Evolutionary conservation across 1,139 yeast genomes (phyloP).

Genomic region (Suhomyces anneliseae): DNA sequence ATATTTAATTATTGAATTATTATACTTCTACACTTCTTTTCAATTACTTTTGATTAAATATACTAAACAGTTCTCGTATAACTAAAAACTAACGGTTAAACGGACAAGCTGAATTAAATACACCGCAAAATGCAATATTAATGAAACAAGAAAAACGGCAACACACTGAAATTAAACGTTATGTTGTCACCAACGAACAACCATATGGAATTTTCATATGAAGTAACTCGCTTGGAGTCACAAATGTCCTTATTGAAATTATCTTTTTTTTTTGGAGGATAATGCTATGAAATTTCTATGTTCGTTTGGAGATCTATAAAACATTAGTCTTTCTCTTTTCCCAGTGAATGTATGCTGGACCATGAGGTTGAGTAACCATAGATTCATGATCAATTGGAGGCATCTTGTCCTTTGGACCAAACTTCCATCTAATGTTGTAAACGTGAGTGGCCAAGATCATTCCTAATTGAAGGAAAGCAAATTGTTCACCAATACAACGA

Average conservation of each 20-base stretch:
- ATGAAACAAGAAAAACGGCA: not conserved
- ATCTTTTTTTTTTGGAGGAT: too few relatives aligned
- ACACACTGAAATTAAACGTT: too few relatives aligned
- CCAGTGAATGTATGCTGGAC: conserved; percentile 80
- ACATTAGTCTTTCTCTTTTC: conserved; percentile 49
- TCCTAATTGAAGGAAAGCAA: conserved; percentile 93
- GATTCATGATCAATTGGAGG: conserved; percentile 85
- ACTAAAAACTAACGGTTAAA: not conserved
- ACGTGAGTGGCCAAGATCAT: conserved; percentile 76
- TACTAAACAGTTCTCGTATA: too few relatives aligned
- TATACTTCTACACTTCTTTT: too few relatives aligned
- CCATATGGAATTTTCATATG: too few relatives aligned
- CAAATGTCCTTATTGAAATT: too few relatives aligned
- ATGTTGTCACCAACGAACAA: too few relatives aligned
- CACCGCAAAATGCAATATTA: not conserved
- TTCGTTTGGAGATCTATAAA: conserved; percentile 5
- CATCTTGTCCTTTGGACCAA: conserved; percentile 53
- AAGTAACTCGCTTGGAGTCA: too few relatives aligned
- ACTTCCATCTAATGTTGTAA: conserved; percentile 75
- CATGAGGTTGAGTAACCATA: conserved; percentile 88
- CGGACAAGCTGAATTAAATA: not conserved
- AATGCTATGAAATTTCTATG: too few relatives aligned
- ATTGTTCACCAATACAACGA: conserved; percentile 98
- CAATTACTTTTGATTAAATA: too few relatives aligned
- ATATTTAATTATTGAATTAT: too few relatives aligned